A percentile compares a stretch with the other conserved stretches of the same genome.
These are phyloP conservation scores for Colletotrichum sidae DNA, from an alignment of 2,329 filamentous ascomycete genomes.

Conservation along the genomic window DNA sequence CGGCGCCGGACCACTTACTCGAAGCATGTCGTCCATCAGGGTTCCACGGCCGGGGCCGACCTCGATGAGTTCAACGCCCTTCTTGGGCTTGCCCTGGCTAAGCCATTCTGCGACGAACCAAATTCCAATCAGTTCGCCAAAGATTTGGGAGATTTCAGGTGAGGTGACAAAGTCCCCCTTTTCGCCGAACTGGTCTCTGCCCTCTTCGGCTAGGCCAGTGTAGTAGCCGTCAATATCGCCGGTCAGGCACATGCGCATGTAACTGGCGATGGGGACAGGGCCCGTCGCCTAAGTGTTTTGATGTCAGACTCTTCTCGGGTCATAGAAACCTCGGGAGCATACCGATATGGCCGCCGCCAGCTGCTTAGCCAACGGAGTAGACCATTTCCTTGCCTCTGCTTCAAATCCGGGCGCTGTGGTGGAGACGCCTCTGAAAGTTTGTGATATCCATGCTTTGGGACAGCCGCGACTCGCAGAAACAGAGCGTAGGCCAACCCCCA, in stretches of 20 bases:
- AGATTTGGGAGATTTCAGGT: slow-evolving; percentile 96
- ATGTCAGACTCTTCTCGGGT: slow-evolving; percentile 4
- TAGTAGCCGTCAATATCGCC: slow-evolving; percentile 94
- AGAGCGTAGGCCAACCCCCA: slow-evolving; percentile 13
- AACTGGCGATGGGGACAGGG: slow-evolving; percentile 90
- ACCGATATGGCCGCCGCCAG: slow-evolving; percentile 89
- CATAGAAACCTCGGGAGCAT: slow-evolving; percentile 40
- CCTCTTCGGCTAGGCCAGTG: slow-evolving; percentile 76
- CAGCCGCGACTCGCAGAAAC: background rate
- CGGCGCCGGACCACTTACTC: slow-evolving; percentile 65
- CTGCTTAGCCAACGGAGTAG: slow-evolving; percentile 89
- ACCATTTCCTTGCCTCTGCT: slow-evolving; percentile 76
- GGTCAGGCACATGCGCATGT: slow-evolving; percentile 98
- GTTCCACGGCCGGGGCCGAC: slow-evolving; percentile 94
- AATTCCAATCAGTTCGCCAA: slow-evolving; percentile 92
- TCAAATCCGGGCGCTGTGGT: slow-evolving; percentile 38
- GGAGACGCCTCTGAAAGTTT: slow-evolving; percentile 41
- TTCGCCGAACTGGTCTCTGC: slow-evolving; percentile 88
- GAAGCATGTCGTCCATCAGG: slow-evolving; percentile 94
- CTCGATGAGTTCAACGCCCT: slow-evolving; percentile 89
- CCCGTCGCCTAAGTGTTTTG: slow-evolving; percentile 71
- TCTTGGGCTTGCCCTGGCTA: slow-evolving; percentile 80
- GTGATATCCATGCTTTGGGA: background rate
- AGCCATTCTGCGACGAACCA: slow-evolving; percentile 99
- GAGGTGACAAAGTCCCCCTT: slow-evolving; percentile 97